Conservation (phyloP, 495 filamentous ascomycete genomes). For the Penicillium flavigenum region DNA sequence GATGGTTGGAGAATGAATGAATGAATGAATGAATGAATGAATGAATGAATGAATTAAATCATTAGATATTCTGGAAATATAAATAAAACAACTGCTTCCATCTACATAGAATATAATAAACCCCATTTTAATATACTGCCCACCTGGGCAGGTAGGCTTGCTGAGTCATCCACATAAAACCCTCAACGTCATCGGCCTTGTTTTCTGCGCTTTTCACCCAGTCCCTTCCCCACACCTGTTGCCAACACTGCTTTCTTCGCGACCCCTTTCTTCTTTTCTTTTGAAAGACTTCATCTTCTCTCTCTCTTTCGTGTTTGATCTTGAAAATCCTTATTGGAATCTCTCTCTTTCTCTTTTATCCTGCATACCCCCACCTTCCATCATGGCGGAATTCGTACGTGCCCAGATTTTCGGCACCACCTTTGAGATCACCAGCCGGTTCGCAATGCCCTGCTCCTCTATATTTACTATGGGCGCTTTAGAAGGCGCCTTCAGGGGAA, state of each 20-base stretch:
- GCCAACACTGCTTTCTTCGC: conserved; percentile 22
- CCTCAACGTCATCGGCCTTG: conserved; percentile 44
- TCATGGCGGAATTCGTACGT: conserved; percentile 97
- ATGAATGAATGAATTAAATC: too few relatives aligned
- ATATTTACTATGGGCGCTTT: neutral
- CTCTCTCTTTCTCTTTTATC: neutral
- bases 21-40: too few relatives aligned
- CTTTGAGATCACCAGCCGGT: conserved; percentile 99
- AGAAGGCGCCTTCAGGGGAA: neutral
- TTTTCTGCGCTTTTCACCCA: conserved; percentile 35
- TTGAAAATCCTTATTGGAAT: conserved; percentile 4
- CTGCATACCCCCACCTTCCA: conserved; percentile 11
- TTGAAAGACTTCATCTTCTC: neutral
- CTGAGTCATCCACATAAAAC: conserved; percentile 29
- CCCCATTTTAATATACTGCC: neutral
- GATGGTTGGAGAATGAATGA: too few relatives aligned
- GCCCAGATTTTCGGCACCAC: conserved; percentile 99
- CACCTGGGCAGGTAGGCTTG: neutral
- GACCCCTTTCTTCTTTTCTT: conserved; percentile 18
- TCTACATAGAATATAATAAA: neutral
- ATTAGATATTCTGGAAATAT: neutral
- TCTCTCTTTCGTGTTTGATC: conserved; percentile 7
- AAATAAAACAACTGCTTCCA: neutral
- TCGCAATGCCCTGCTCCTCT: conserved; percentile 29
- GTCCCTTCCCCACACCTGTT: conserved; percentile 40